Evolutionary conservation across 371 early-diverging fungal genomes (phyloP).

Genomic region (Mucor saturninus): DNA sequence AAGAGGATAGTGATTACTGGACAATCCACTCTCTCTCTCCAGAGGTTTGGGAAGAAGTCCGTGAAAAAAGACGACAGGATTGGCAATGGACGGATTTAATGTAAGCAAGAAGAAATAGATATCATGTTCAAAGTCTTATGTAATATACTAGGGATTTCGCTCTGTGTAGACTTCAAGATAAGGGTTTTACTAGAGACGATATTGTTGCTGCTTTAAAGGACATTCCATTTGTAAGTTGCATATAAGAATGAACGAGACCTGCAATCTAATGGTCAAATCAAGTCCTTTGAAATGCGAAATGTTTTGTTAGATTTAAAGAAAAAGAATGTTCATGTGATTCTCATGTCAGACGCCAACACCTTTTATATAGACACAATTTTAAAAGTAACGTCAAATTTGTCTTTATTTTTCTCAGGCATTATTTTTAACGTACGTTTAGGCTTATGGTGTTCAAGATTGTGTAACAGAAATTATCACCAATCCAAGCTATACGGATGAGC

Average conservation of each 20-base stretch:
- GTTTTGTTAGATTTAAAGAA: constrained; percentile 51
- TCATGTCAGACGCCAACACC: constrained; percentile 79
- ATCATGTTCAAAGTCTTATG: background rate
- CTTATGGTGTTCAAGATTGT: constrained; percentile 56
- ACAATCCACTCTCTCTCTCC: constrained; percentile 56
- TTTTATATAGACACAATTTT: constrained; percentile 74
- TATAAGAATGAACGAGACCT: background rate
- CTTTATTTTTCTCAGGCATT: background rate
- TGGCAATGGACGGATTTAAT: constrained; percentile 79
- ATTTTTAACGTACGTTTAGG: constrained; percentile 34
- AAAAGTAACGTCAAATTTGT: constrained; percentile 41
- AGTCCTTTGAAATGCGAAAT: constrained; percentile 62
- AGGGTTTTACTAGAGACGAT: constrained; percentile 55
- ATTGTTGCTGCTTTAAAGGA: constrained; percentile 50
- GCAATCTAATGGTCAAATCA: background rate
- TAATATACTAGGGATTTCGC: constrained; percentile 45
- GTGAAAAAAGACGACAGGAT: constrained; percentile 16
- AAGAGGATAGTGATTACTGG: constrained; percentile 74
- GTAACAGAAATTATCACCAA: constrained; percentile 75
- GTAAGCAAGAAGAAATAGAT: constrained; percentile 32
- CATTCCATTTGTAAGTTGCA: constrained; percentile 68
- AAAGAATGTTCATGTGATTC: constrained; percentile 59
- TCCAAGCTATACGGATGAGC: constrained; percentile 61
- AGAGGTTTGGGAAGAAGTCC: constrained; percentile 37
- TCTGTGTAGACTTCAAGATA: constrained; percentile 57